Evolutionary conservation across 2,329 filamentous ascomycete species (phyloP).

Genomic region (Calonectria montana): DNA sequence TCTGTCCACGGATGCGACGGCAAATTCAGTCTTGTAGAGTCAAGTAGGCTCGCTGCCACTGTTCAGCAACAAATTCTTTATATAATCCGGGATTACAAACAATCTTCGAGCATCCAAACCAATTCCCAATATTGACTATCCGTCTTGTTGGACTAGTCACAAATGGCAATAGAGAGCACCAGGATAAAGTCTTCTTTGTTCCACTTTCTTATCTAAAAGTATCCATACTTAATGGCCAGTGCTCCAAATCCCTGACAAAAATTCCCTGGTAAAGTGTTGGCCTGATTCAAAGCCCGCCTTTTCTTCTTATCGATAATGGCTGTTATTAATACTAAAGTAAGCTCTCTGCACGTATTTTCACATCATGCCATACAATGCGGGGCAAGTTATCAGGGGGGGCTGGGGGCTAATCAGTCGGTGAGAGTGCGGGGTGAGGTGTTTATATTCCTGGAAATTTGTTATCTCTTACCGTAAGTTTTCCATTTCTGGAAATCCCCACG

Average conservation of each 20-base stretch:
- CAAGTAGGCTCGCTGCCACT: not conserved
- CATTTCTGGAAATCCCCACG: not conserved
- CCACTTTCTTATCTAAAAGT: constrained; percentile 11
- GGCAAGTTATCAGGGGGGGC: not conserved
- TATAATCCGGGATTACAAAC: no score
- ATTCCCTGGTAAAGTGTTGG: not conserved
- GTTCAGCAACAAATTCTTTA: not conserved
- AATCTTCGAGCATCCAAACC: not conserved
- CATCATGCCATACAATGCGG: not conserved
- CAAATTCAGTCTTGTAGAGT: no score
- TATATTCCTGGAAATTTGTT: not conserved
- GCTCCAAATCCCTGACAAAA: not conserved
- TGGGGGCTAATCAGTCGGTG: constrained; percentile 17
- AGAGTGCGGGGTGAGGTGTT: constrained; percentile 20
- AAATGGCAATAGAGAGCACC: not conserved
- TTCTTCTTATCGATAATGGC: not conserved
- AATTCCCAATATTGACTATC: not conserved
- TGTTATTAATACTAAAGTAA: not conserved
- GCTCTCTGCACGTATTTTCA: not conserved
- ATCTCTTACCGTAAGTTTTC: not conserved
- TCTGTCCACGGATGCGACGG: not conserved
- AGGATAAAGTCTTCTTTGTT: not conserved
- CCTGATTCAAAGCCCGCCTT: not conserved
- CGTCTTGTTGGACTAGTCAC: not conserved
- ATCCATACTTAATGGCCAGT: not conserved